phyloP scores from a whole-genome alignment of 805 yeast genomes.

The Yamadazyma philogaea region DNA sequence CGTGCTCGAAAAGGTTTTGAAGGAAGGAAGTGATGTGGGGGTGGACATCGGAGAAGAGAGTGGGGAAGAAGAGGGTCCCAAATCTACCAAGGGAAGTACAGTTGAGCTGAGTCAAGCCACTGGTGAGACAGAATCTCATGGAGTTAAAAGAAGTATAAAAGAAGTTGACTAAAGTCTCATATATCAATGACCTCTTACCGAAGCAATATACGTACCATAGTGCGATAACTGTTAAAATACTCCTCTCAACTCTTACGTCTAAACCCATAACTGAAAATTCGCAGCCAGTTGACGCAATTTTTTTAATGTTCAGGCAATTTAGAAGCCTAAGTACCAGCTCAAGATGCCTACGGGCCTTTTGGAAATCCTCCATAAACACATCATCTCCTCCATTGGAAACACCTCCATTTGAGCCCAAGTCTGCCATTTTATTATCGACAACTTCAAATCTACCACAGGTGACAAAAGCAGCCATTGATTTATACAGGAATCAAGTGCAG shows the following conservation, averaged over 20 bases:
- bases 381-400: background rate
- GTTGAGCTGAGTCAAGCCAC: background rate
- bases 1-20: constrained; percentile 55
- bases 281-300: background rate
- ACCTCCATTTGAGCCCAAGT: constrained; percentile 21
- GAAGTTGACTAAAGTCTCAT: constrained; percentile 7
- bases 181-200: too few species aligned
- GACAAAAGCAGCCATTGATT: constrained; percentile 28
- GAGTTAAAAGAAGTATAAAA: constrained; percentile 4
- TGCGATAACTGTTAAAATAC: too few species aligned
- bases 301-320: background rate
- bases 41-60: constrained; percentile 15
- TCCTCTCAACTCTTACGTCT: too few species aligned
- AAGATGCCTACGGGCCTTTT: background rate
- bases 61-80: background rate
- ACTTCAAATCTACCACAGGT: constrained; percentile 29
- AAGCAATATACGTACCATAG: too few species aligned
- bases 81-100: constrained; percentile 6
- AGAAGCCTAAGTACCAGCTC: background rate
- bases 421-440: constrained; percentile 35
- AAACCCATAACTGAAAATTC: background rate
- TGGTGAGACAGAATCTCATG: constrained; percentile 1
- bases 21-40: constrained; percentile 26
- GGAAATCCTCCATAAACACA: constrained; percentile 2
- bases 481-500: constrained; percentile 28